Conservation (phyloP, 371 early-diverging fungal genomes). For the Zychaea mexicana region DNA sequence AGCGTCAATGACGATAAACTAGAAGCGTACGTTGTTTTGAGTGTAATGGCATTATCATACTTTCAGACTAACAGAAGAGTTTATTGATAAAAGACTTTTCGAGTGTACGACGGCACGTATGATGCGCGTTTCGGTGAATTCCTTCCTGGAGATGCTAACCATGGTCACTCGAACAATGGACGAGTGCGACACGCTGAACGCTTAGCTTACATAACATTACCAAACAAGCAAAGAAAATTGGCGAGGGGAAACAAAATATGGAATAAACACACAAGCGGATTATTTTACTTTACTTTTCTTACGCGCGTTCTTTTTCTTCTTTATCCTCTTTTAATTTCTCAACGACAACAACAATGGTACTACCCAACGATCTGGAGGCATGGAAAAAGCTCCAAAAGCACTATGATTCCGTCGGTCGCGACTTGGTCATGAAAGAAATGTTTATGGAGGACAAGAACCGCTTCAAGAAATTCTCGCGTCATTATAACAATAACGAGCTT, state of each 20-base stretch:
- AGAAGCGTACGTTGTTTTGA: slow-evolving; percentile 9
- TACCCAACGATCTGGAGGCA: slow-evolving; percentile 69
- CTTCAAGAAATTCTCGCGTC: slow-evolving; percentile 76
- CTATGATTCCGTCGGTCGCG: slow-evolving; percentile 77
- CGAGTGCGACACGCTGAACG: slow-evolving; percentile 18
- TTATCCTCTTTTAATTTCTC: neutral
- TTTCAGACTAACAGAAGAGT: no score
- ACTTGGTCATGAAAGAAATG: slow-evolving; percentile 75
- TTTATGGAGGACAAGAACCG: slow-evolving; percentile 77
- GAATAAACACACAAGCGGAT: neutral
- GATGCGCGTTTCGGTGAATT: slow-evolving; percentile 54
- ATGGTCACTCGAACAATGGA: slow-evolving; percentile 58
- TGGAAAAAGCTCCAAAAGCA: slow-evolving; percentile 89
- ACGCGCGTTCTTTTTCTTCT: neutral
- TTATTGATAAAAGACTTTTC: slow-evolving; percentile 39
- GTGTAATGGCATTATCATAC: no score
- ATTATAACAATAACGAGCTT: slow-evolving; percentile 71
- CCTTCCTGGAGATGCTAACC: slow-evolving; percentile 49
- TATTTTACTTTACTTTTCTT: slow-evolving; percentile 4
- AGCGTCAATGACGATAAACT: slow-evolving; percentile 7
- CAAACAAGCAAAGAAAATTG: neutral
- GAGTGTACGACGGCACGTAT: slow-evolving; percentile 42
- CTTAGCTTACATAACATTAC: no score
- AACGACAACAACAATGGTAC: slow-evolving; percentile 53
- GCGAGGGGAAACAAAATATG: neutral